phyloP scores from a whole-genome alignment of 2,329 filamentous ascomycete species.

The Trichoderma hamatum region DNA sequence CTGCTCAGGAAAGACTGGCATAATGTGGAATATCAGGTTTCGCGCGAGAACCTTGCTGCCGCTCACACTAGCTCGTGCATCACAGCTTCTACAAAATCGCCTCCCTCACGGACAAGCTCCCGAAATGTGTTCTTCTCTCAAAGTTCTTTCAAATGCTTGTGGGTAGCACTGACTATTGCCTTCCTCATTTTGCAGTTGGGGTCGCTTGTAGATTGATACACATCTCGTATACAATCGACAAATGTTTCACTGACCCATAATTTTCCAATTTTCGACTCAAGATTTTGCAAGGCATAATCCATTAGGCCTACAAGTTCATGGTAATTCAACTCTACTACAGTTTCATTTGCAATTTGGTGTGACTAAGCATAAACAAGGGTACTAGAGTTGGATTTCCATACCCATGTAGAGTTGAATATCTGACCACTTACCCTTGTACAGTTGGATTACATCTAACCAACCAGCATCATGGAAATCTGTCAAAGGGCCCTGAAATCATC shows the following conservation, averaged over 20 bases:
- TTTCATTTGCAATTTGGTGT: no score
- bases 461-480: no score
- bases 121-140: constrained; percentile 6
- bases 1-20: no score
- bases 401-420: no score
- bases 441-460: no score
- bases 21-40: no score
- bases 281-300: not conserved
- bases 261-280: not conserved
- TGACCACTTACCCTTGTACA: no score
- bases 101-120: constrained; percentile 18
- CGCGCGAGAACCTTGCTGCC: not conserved
- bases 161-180: not conserved
- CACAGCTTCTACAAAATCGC: constrained; percentile 15
- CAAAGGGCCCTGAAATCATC: no score
- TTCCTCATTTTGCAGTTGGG: not conserved
- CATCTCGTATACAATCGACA: constrained; percentile 10
- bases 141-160: not conserved
- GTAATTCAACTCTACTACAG: no score
- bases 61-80: not conserved
- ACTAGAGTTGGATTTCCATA: no score
- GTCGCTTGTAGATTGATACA: constrained; percentile 8
- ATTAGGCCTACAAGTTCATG: no score
- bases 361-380: no score
- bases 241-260: not conserved